phyloP scores from a whole-genome alignment of 169 alveolate species.

The Babesia ovata region DNA sequence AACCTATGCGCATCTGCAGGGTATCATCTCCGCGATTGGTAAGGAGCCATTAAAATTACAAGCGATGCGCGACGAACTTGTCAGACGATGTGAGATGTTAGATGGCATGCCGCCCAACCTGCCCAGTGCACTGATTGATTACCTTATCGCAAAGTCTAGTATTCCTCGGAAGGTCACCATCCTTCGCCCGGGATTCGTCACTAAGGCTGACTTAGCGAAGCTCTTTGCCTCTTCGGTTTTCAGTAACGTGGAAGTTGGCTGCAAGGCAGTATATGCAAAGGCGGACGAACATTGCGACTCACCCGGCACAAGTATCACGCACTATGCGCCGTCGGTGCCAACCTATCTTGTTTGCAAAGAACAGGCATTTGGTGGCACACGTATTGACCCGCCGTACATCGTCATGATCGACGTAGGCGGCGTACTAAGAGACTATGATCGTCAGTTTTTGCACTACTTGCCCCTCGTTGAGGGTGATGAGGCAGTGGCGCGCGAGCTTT shows the following conservation, averaged over 20 bases:
- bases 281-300: constrained; percentile 16
- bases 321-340: constrained; percentile 89
- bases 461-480: constrained; percentile 8
- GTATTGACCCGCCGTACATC: constrained; percentile 1
- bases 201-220: constrained; percentile 17
- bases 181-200: constrained; percentile 38
- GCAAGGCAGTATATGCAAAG: not conserved
- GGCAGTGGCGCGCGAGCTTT: constrained; percentile 41
- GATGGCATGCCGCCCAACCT: constrained; percentile 6
- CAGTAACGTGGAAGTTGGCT: constrained; percentile 4
- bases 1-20: constrained; percentile 2
- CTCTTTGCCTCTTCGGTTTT: constrained; percentile 2
- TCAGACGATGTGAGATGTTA: not conserved
- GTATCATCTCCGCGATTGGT: not conserved
- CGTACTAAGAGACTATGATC: not conserved
- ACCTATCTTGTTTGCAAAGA: constrained; percentile 71
- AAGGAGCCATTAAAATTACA: not conserved
- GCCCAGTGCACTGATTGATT: not conserved
- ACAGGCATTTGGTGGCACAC: not conserved
- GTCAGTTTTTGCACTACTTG: constrained; percentile 26
- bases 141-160: not conserved
- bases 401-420: constrained; percentile 60
- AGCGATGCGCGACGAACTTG: not conserved
- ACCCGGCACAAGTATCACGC: constrained; percentile 90
- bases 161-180: constrained; percentile 5